Conservation (phyloP, 2,329 filamentous ascomycete genomes). For the Hirsutella rhossiliensis region DNA sequence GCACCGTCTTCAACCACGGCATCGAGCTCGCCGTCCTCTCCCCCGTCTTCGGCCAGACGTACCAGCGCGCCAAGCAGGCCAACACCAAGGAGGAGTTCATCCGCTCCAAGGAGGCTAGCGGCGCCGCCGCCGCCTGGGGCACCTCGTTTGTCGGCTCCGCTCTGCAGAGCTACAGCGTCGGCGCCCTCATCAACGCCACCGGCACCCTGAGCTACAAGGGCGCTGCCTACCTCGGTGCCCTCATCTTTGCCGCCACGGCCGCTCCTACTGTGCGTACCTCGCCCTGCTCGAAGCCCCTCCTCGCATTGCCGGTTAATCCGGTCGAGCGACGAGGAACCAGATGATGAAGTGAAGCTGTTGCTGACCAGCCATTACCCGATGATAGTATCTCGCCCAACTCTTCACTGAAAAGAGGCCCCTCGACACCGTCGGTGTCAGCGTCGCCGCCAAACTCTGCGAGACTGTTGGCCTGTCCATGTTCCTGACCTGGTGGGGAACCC, state of each 20-base stretch:
- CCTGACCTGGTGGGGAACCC: slow-evolving; percentile 95
- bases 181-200: slow-evolving; percentile 85
- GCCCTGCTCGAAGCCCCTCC: not conserved
- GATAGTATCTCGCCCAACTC: slow-evolving; percentile 72
- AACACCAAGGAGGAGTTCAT: slow-evolving; percentile 97
- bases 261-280: slow-evolving; percentile 60
- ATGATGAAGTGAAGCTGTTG: not conserved
- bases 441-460: slow-evolving; percentile 77
- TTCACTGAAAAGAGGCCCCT: slow-evolving; percentile 84
- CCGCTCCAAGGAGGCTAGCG: slow-evolving; percentile 81
- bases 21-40: slow-evolving; percentile 77
- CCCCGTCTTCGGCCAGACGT: slow-evolving; percentile 87
- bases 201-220: slow-evolving; percentile 95
- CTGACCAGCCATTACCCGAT: too few species aligned
- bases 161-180: slow-evolving; percentile 81
- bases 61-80: slow-evolving; percentile 80
- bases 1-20: slow-evolving; percentile 90
- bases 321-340: not conserved
- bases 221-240: slow-evolving; percentile 77
- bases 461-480: slow-evolving; percentile 85
- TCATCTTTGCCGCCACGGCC: slow-evolving; percentile 86
- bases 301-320: not conserved
- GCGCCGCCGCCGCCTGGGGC: slow-evolving; percentile 80
- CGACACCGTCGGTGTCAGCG: slow-evolving; percentile 79
- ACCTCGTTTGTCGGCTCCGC: slow-evolving; percentile 82